Base-by-base conservation (phyloP, 495 filamentous ascomycete species). In the Rusavskia elegans region DNA sequence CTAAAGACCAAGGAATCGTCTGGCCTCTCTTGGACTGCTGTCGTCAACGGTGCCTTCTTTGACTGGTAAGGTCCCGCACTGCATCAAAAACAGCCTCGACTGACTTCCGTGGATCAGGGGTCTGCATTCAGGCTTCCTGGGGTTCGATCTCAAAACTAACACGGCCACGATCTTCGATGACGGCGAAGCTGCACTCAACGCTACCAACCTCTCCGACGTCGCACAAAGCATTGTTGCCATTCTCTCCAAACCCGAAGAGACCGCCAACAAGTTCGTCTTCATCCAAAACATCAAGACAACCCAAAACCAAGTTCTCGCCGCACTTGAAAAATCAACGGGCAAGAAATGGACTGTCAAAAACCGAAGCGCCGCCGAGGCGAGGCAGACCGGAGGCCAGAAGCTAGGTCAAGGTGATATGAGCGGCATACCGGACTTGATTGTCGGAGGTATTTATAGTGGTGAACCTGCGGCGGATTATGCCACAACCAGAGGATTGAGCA, bases 11-110 rank as follows among this genome's bases (percentile, higher is more conserved):
- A 71, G 51, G 64, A 74, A 51, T 49, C 52, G 5, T 56, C 64
- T 2, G 57, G 61, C 2, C 59, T 80, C 37, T 65, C 57, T 42
- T 79, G 75, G 76, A 76, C 68, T 14, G 67, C 60, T 20, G 55
- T 80, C 37, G 65, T 71, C 4, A 67, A 68, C 20, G 72, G 73
- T 2, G 63, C 66, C 13, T 68, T 79, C 57, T 71, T 80, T 50
- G 76, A 78, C 57, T 72, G 71, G 71, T 58, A 37, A 38, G 59
- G 44, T 57, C 58, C 23, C 17, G 9, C 27, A 16, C 21, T 49
- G 9, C 21, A 21, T 49, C 16, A n/a, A 35, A 2, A 25, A 10
- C 27, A 5, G 13, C 5, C 14, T 30, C 3, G 13, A 6, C 30
- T 30, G 2, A 16, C 41, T 45, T 45, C 14, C 21, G 17, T 35